These are phyloP conservation scores for Carex myosuroides DNA, from an alignment of 176 grass and related monocot genomes.

Conservation along the genomic window DNA sequence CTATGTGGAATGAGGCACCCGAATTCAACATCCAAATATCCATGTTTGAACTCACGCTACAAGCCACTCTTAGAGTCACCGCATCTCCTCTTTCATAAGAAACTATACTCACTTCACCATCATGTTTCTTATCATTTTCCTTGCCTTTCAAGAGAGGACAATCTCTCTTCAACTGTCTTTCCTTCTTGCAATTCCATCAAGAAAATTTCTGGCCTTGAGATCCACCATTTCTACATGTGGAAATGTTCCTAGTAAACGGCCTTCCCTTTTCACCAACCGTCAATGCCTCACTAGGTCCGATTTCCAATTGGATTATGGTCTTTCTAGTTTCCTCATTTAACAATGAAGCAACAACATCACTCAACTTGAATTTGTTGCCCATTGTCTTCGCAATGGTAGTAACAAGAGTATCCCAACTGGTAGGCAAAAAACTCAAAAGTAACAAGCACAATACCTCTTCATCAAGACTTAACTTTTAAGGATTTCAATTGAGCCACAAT, in stretches of 20 bases:
- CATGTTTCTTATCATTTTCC: not conserved
- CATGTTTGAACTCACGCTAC: not conserved
- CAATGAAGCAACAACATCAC: not conserved
- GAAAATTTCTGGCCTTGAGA: not conserved
- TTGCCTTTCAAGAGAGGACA: not conserved
- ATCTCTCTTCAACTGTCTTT: not conserved
- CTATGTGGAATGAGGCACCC: constrained; percentile 5
- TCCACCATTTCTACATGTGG: not conserved
- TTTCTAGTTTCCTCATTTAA: not conserved
- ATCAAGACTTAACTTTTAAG: not conserved
- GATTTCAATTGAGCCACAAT: not conserved
- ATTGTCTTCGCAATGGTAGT: not conserved
- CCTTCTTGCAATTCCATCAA: not conserved
- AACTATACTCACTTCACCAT: not conserved
- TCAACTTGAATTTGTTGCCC: not conserved
- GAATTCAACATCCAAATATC: not conserved
- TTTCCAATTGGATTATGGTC: not conserved
- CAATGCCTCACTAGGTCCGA: not conserved
- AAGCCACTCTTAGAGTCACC: not conserved
- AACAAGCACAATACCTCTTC: not conserved
- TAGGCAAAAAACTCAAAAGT: not conserved
- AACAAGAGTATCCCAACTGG: not conserved
- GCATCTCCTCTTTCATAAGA: not conserved
- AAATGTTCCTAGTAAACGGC: not conserved
- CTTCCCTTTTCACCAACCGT: not conserved